Base-by-base conservation (phyloP, 2,329 filamentous ascomycete species). In the Microsporum ferrugineum region DNA sequence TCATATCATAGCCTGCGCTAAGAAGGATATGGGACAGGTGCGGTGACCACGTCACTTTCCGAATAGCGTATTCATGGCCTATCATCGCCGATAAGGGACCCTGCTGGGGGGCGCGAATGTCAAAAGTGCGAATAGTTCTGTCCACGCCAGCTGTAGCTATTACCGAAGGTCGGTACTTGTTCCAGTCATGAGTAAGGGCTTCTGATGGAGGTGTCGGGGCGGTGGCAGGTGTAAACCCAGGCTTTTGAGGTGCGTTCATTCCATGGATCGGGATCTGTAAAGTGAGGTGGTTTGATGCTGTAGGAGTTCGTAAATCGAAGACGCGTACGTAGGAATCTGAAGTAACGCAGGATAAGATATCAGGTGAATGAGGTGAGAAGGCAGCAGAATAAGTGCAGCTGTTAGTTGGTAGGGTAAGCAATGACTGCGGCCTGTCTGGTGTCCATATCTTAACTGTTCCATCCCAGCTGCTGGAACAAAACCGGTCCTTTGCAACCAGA, bases 1-100 rank as follows among this genome's bases (percentile, higher is more conserved):
- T 96, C 94, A 99, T 99, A 75, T 99, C 94, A 74, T 99, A 99
- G 71, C 91, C 94, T 1, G 89, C 92, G 67, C 86, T 94, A 47
- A 96, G 80, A 47, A 99, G 75, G 7, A 96, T 82, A 71, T 97
- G 89, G 62, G 86, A 85, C n/a, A 94, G 82, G 77, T 99, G 94
- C 7, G 94, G 94, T 68, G 89, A 95, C 92, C 94, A 99, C 4
- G 89, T 84, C 3, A 99, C 70, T 65, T 88, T 85, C 56, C 91
- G 81, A 31, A 97, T 86, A 2, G 94, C 94, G 72, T 96, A 99
- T 57, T 94, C 86, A 73, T 99, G 94, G 10, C 94, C 94, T 8
- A 84, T 78, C 72, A 99, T 81, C 2, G 91, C 75, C 5, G 87
- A 80, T 7, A 89, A 71, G 0, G 92, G 89, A 0, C 90, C 90